phyloP scores from a whole-genome alignment of 2,329 filamentous ascomycete species.

The Xylaria polymorpha region DNA sequence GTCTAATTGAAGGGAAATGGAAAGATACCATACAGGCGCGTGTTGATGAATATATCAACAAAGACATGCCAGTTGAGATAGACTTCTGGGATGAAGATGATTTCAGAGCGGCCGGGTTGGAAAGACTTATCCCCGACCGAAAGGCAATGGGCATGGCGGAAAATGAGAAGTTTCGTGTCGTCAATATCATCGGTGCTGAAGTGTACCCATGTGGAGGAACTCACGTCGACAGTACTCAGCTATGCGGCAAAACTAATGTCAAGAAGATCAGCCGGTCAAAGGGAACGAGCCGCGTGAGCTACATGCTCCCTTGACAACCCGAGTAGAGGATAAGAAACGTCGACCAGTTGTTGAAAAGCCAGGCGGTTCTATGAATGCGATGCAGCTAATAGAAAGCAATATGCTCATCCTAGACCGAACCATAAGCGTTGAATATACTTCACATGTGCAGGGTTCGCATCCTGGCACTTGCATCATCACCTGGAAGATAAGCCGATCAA shows the following conservation, averaged over 20 bases:
- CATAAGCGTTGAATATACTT: conserved; percentile 9
- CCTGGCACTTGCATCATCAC: conserved; percentile 8
- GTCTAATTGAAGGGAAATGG: conserved; percentile 72
- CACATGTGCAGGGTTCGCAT: conserved; percentile 11
- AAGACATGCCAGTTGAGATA: conserved; percentile 69
- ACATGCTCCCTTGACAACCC: conserved; percentile 47
- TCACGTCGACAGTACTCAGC: conserved; percentile 71
- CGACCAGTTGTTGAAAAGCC: background rate
- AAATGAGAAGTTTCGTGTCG: conserved; percentile 72
- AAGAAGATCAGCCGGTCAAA: conserved; percentile 75
- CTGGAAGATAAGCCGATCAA: conserved; percentile 11
- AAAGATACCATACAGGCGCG: conserved; percentile 71
- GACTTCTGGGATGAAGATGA: conserved; percentile 76
- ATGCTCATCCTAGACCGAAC: conserved; percentile 15
- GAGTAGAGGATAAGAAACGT: background rate
- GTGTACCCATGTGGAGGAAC: conserved; percentile 81
- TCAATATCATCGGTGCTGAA: conserved; percentile 75
- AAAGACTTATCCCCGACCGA: conserved; percentile 65
- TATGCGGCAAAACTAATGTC: conserved; percentile 70
- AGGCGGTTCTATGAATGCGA: background rate
- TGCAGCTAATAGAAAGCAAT: conserved; percentile 19
- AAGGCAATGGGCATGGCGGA: conserved; percentile 51
- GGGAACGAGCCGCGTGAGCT: conserved; percentile 70
- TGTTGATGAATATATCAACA: conserved; percentile 68
- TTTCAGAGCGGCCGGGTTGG: conserved; percentile 65